Conservation (phyloP, 2,329 filamentous ascomycete genomes). For the Cladobotryum mycophilum region DNA sequence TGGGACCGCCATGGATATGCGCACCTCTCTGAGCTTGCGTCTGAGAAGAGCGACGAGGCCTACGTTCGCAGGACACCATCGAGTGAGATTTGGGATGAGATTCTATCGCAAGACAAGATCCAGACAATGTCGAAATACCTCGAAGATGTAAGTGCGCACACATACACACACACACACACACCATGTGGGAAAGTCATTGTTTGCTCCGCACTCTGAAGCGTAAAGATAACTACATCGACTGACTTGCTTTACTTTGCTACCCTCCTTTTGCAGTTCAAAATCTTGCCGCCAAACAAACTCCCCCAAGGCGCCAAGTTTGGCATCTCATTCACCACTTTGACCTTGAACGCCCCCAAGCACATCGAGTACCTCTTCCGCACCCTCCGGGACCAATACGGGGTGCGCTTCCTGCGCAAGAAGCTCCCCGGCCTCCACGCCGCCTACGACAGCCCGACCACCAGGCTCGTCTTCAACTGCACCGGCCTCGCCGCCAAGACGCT, state of each 20-base stretch:
- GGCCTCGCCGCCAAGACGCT: slow-evolving; percentile 29
- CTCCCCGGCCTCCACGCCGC: slow-evolving; percentile 22
- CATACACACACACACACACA: too few relatives aligned
- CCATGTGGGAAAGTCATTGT: too few relatives aligned
- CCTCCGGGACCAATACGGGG: slow-evolving; percentile 23
- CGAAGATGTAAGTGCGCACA: slow-evolving; percentile 26
- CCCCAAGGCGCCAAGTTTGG: slow-evolving; percentile 29
- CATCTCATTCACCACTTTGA: slow-evolving; percentile 30
- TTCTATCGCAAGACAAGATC: slow-evolving; percentile 34
- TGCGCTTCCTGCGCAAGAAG: slow-evolving; percentile 25
- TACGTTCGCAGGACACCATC: slow-evolving; percentile 33
- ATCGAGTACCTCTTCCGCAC: slow-evolving; percentile 24
- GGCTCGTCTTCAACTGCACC: slow-evolving; percentile 30
- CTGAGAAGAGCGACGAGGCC: slow-evolving; percentile 22
- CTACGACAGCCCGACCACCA: slow-evolving; percentile 20
- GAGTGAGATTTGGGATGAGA: slow-evolving; percentile 35
- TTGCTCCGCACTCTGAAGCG: too few relatives aligned
- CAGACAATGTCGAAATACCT: slow-evolving; percentile 34
- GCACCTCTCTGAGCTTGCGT: slow-evolving; percentile 30
- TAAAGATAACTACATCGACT: too few relatives aligned
- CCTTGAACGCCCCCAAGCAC: slow-evolving; percentile 33
- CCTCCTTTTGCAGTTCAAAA: slow-evolving; percentile 20
- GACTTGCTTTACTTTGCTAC: neutral
- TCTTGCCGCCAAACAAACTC: slow-evolving; percentile 23
- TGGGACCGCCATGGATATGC: slow-evolving; percentile 37